Evolutionary conservation across 768 basidiomycete genomes (phyloP).

Genomic region (Albatrellus ellisii): DNA sequence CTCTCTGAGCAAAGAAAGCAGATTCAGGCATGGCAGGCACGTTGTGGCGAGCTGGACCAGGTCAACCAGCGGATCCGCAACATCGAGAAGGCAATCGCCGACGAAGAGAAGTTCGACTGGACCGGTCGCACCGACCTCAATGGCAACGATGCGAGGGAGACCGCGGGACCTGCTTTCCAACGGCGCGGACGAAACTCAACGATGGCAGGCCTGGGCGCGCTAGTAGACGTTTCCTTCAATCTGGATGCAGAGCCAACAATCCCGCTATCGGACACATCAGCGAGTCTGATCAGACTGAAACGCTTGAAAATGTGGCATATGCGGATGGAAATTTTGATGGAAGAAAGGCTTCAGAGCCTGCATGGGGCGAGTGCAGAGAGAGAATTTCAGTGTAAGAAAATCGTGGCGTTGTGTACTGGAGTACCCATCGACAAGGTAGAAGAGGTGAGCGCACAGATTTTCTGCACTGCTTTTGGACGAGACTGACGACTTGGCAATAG

Average conservation of each 20-base stretch:
- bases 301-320: constrained; percentile 77
- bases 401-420: constrained; percentile 81
- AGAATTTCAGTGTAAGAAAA: constrained; percentile 84
- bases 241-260: constrained; percentile 65
- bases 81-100: constrained; percentile 61
- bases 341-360: constrained; percentile 50
- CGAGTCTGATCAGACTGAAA: constrained; percentile 55
- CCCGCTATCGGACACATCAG: constrained; percentile 42
- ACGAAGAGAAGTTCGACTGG: constrained; percentile 83
- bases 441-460: constrained; percentile 39
- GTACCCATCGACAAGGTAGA: constrained; percentile 84
- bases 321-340: constrained; percentile 63
- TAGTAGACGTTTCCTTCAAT: constrained; percentile 47
- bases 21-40: constrained; percentile 60
- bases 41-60: constrained; percentile 70
- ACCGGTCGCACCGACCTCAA: constrained; percentile 54
- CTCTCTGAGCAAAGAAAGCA: constrained; percentile 85
- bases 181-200: constrained; percentile 57
- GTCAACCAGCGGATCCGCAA: constrained; percentile 72
- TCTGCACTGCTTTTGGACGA: background rate
- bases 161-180: constrained; percentile 53
- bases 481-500: constrained; percentile 24
- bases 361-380: constrained; percentile 79
- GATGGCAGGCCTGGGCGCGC: constrained; percentile 48
- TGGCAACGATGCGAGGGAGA: constrained; percentile 23